A percentile compares a stretch with the other conserved stretches of the same genome.
Evolutionary conservation across 306 rosid species (phyloP).

Genomic region (Begonia peltatifolia): DNA sequence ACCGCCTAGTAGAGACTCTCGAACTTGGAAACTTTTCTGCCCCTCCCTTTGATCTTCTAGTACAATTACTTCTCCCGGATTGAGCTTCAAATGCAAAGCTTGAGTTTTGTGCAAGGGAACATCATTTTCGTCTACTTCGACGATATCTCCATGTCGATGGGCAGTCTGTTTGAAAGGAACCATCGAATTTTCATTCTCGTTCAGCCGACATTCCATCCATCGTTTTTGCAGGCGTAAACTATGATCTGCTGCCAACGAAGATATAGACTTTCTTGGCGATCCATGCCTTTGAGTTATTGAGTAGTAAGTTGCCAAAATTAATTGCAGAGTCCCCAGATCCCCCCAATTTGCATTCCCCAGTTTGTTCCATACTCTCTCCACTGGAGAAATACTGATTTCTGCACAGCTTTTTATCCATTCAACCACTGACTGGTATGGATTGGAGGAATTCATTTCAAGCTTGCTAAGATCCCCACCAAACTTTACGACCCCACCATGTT

Average conservation of each 20-base stretch:
- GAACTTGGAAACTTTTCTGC: conserved; percentile 79
- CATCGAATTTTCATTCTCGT: conserved; percentile 61
- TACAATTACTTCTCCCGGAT: background rate
- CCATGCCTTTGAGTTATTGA: conserved; percentile 74
- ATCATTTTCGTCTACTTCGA: conserved; percentile 76
- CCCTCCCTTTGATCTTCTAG: conserved; percentile 70
- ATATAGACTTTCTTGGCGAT: conserved; percentile 71
- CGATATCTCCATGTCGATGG: conserved; percentile 41
- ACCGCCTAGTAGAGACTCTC: conserved; percentile 34
- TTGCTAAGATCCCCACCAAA: conserved; percentile 89
- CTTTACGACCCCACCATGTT: conserved; percentile 84
- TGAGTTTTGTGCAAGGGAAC: background rate
- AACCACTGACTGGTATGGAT: conserved; percentile 83
- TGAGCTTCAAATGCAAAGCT: background rate
- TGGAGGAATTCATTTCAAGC: conserved; percentile 63
- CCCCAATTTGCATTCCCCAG: conserved; percentile 98
- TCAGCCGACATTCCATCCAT: conserved; percentile 68
- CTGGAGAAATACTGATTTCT: conserved; percentile 68
- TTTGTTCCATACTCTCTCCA: conserved; percentile 91
- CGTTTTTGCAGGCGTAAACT: conserved; percentile 90
- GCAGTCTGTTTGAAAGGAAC: conserved; percentile 41
- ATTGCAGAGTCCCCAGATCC: conserved; percentile 72
- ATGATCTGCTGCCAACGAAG: conserved; percentile 96
- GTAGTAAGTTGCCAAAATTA: conserved; percentile 88
- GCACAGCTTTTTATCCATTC: conserved; percentile 83